These are phyloP conservation scores for Aspergillus floridensis DNA, from an alignment of 2,329 filamentous ascomycete species.

Conservation along the genomic window DNA sequence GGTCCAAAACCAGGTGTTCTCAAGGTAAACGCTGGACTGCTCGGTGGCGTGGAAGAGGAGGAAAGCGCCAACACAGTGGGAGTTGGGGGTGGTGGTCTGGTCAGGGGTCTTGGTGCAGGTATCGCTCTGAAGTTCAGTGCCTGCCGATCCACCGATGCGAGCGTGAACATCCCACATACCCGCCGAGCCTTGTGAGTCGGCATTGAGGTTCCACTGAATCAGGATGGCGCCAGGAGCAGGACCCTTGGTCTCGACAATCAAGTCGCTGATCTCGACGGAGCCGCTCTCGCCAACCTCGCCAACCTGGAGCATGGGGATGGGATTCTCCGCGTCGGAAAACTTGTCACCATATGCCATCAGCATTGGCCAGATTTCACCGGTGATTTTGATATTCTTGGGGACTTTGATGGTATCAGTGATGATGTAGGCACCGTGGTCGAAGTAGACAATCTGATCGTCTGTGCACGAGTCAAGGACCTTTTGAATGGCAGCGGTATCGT, in stretches of 20 bases:
- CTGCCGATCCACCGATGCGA: constrained; percentile 82
- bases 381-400: constrained; percentile 76
- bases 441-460: constrained; percentile 60
- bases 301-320: constrained; percentile 80
- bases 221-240: constrained; percentile 83
- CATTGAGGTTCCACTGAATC: constrained; percentile 85
- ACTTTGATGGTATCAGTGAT: constrained; percentile 60
- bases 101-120: constrained; percentile 75
- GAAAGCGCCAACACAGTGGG: constrained; percentile 72
- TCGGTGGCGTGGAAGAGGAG: constrained; percentile 58
- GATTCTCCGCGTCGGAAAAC: constrained; percentile 73
- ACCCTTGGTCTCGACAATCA: constrained; percentile 81
- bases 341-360: constrained; percentile 75
- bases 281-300: constrained; percentile 75
- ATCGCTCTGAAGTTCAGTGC: constrained; percentile 76
- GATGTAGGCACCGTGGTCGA: constrained; percentile 63
- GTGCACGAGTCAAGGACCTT: constrained; percentile 67
- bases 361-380: constrained; percentile 86
- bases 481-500: constrained; percentile 85
- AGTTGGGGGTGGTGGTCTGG: constrained; percentile 58
- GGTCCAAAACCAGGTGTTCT: constrained; percentile 90
- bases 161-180: constrained; percentile 97
- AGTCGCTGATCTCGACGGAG: constrained; percentile 79
- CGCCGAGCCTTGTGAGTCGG: constrained; percentile 60
- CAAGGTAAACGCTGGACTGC: constrained; percentile 67